Conservation (phyloP, 129 eudicot genomes). For the Lactuca saligna region DNA sequence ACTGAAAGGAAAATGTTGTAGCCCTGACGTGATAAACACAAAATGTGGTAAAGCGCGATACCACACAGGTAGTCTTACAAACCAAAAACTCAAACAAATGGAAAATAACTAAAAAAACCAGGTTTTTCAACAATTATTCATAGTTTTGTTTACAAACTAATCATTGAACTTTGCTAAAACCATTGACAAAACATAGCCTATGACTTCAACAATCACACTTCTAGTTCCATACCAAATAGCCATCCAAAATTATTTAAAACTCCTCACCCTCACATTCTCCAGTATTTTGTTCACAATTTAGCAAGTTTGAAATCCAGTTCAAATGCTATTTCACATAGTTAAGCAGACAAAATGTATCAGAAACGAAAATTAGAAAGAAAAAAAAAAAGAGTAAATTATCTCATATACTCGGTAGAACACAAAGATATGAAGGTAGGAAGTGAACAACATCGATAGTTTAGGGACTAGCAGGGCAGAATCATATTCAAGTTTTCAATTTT, state of each 20-base stretch:
- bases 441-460: conserved; percentile 26
- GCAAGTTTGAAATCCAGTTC: not conserved
- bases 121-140: not conserved
- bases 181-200: too few species aligned
- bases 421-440: conserved; percentile 17
- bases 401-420: conserved; percentile 25
- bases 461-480: conserved; percentile 18
- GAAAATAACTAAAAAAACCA: too few species aligned
- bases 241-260: too few species aligned
- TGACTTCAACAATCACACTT: not conserved
- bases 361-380: not conserved
- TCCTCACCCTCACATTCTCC: not conserved
- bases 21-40: too few species aligned
- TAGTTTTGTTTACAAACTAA: not conserved
- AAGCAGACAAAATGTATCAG: conserved; percentile 9
- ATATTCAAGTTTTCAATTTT: conserved; percentile 13
- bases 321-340: conserved; percentile 5
- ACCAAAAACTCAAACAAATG: too few species aligned
- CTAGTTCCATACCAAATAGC: not conserved
- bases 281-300: not conserved
- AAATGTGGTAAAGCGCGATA: too few species aligned
- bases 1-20: too few species aligned
- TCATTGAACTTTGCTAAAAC: not conserved
- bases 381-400: conserved; percentile 17
- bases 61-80: too few species aligned